These are phyloP conservation scores for Suillus ampliporus DNA, from an alignment of 768 basidiomycete species.

Conservation along the genomic window DNA sequence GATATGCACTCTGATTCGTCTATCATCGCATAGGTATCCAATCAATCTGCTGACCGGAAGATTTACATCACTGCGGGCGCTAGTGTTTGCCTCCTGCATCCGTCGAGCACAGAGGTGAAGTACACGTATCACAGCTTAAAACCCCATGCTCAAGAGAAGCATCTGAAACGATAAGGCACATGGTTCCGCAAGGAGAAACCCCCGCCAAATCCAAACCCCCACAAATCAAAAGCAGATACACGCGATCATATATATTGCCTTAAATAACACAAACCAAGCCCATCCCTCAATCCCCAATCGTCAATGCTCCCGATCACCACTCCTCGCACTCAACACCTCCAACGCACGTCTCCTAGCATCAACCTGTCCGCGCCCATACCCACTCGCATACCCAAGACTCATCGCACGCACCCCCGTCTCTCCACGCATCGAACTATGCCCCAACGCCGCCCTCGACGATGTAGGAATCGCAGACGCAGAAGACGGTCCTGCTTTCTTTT, in stretches of 20 bases:
- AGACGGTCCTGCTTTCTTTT: constrained; percentile 14
- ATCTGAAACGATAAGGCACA: too few species aligned
- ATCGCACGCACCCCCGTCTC: constrained; percentile 30
- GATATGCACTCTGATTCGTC: too few species aligned
- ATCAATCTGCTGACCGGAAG: too few species aligned
- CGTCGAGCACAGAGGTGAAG: too few species aligned
- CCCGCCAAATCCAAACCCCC: too few species aligned
- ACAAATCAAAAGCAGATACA: too few species aligned
- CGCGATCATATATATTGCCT: background rate
- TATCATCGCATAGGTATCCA: too few species aligned
- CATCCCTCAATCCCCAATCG: background rate
- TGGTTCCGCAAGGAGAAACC: too few species aligned
- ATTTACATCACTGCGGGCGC: too few species aligned
- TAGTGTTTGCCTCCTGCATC: too few species aligned
- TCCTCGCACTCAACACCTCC: constrained; percentile 24
- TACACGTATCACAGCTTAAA: too few species aligned
- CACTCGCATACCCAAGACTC: constrained; percentile 33
- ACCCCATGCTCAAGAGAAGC: too few species aligned
- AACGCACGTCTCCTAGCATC: constrained; percentile 32
- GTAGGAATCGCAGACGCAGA: background rate
- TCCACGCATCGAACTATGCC: constrained; percentile 11
- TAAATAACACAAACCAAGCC: background rate
- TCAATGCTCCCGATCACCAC: constrained; percentile 25
- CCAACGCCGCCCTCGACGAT: background rate
- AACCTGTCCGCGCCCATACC: constrained; percentile 16